Base-by-base conservation (phyloP, 495 filamentous ascomycete genomes). In the Neurospora cerealis region DNA sequence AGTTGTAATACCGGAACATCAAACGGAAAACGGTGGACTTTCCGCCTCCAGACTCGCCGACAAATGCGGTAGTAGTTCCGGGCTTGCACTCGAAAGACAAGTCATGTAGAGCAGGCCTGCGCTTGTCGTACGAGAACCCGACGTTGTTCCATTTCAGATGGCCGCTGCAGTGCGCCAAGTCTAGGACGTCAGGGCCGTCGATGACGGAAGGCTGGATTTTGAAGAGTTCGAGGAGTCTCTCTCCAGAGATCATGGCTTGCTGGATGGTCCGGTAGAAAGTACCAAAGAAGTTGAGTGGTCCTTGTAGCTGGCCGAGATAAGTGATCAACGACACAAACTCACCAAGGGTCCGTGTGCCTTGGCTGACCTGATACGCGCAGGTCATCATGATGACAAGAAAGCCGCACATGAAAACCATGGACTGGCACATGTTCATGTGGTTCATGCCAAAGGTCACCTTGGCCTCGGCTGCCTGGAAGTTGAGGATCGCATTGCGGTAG, bases 21-120 rank as follows among this genome's bases (percentile, higher is more conserved):
- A 98, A 86, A 15, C 96, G 91, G 84, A 99, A 97, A n/a, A 98
- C 90, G 4, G 96, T 98, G 3, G 96, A 97, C 80, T 99, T 99
- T 72, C 96, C 96, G 62, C 95, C 96, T 46, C 96, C 96, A 24
- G 94, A 97, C 80, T 98, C 96, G 66, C 96, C 96, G 11, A 99
- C 96, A 70, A 99, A 88, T 10, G 96, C 96, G 7, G 96, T 99
- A 0, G 95, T 97, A 0, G 94, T 98, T 70, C 96, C 96, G 2
- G 95, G 94, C 32, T 86, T 83, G 80, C 93, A 96, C 70, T 89
- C 87, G 82, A 98, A 97, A 48, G 88, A 90, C 70, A 98, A 84
- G 46, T 92, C 91, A 69, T 92, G 88, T 32, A 99, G 84, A 3
- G 96, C 96, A 3, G 95, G 92, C 79, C 95, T 94, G 24, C 95